Conservation (phyloP, 1,139 yeast genomes). For the Sporopachydermia cereana region DNA sequence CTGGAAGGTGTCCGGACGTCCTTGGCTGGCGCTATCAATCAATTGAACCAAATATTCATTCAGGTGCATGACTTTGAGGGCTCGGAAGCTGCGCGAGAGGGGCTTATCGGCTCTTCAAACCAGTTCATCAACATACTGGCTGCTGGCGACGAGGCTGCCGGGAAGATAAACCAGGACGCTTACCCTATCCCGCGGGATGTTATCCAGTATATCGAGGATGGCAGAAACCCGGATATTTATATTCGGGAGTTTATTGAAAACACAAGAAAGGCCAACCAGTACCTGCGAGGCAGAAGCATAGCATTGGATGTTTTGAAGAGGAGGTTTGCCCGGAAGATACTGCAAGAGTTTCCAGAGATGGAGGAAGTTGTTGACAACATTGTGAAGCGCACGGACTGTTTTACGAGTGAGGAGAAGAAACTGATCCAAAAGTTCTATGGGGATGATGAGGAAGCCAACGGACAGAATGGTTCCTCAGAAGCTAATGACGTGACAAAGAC, state of each 20-base stretch:
- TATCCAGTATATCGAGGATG: conserved; percentile 80
- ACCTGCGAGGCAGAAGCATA: conserved; percentile 68
- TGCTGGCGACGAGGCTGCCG: conserved; percentile 6
- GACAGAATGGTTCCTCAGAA: too few species aligned
- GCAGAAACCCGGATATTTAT: conserved; percentile 93
- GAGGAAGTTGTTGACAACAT: conserved; percentile 36
- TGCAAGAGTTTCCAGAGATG: conserved; percentile 55
- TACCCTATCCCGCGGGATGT: conserved; percentile 67
- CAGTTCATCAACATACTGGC: conserved; percentile 10
- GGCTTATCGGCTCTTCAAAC: conserved; percentile 26
- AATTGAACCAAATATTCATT: conserved; percentile 5
- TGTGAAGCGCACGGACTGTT: conserved; percentile 26
- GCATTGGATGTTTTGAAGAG: conserved; percentile 48
- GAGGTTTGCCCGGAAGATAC: conserved; percentile 47
- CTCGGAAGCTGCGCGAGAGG: conserved; percentile 51
- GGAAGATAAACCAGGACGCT: conserved; percentile 21
- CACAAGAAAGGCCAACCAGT: conserved; percentile 78
- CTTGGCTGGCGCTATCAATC: neutral
- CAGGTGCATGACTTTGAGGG: conserved; percentile 84
- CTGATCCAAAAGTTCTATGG: conserved; percentile 4
- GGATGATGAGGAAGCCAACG: neutral
- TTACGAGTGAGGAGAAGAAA: neutral
- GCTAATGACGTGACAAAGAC: too few species aligned
- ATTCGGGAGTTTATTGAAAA: conserved; percentile 94
- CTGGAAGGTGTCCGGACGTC: neutral